Conservation (phyloP, 139 green algal species). For the Yamagishiella unicocca region DNA sequence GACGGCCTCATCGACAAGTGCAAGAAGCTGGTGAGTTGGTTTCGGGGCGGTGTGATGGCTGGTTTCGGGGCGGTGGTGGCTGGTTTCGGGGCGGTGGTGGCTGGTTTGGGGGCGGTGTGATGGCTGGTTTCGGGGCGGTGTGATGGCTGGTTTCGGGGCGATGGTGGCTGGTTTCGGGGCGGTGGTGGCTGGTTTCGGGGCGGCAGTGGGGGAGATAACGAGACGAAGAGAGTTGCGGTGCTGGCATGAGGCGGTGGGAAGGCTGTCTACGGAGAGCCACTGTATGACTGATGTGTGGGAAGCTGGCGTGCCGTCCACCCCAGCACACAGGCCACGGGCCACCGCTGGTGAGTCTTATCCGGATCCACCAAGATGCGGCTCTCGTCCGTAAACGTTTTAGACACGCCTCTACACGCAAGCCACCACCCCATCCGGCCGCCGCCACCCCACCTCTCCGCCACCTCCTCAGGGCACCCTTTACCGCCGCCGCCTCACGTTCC, state of each 20-base stretch:
- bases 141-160: too few relatives aligned
- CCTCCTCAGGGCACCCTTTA: not conserved
- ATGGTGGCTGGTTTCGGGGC: not conserved
- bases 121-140: not conserved
- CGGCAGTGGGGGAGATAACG: not conserved
- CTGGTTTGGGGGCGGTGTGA: not conserved
- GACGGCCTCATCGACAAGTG: conserved; percentile 90
- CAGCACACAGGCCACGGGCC: too few relatives aligned
- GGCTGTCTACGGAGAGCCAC: too few relatives aligned
- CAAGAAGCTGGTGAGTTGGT: conserved; percentile 77
- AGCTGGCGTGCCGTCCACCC: too few relatives aligned
- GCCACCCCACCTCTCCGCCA: not conserved
- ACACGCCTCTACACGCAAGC: too few relatives aligned
- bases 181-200: not conserved
- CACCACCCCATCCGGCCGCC: not conserved
- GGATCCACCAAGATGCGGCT: too few relatives aligned
- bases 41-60: not conserved
- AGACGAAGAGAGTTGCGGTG: not conserved
- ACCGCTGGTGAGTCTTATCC: too few relatives aligned
- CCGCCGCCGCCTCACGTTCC: not conserved
- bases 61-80: not conserved
- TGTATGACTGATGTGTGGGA: too few relatives aligned
- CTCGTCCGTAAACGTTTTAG: too few relatives aligned
- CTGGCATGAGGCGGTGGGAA: not conserved
- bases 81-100: too few relatives aligned